Evolutionary conservation across 139 green algal species (phyloP).

Genomic region (Spirogloea muscicola): DNA sequence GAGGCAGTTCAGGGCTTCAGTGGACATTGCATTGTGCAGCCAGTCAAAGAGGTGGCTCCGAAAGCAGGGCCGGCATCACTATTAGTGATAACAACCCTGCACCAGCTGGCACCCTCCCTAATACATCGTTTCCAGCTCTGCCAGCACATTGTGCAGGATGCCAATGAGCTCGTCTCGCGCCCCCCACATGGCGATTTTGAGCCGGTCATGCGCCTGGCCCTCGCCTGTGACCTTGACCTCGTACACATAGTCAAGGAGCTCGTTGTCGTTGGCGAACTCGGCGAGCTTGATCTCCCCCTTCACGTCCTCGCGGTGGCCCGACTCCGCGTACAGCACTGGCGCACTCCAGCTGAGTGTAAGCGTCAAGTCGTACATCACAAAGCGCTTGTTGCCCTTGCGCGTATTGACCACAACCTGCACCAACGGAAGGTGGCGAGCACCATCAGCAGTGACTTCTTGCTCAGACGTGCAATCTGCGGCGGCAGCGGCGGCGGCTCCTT

Average conservation of each 20-base stretch:
- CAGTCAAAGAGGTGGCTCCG: no score
- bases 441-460: no score
- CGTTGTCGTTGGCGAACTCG: slow-evolving; percentile 63
- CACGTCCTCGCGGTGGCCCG: slow-evolving; percentile 27
- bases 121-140: no score
- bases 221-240: slow-evolving; percentile 55
- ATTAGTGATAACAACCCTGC: no score
- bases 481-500: no score
- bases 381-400: slow-evolving; percentile 75
- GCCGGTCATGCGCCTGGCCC: slow-evolving; percentile 21
- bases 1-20: no score
- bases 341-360: slow-evolving; percentile 64
- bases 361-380: slow-evolving; percentile 69
- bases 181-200: slow-evolving; percentile 20
- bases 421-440: no score
- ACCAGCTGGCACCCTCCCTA: no score
- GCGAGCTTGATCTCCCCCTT: slow-evolving; percentile 58
- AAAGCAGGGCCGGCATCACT: no score
- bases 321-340: neutral
- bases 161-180: neutral
- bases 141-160: slow-evolving; percentile 6
- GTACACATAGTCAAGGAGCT: slow-evolving; percentile 66
- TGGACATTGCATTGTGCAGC: no score
- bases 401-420: slow-evolving; percentile 63
- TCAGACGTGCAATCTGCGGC: no score